Evolutionary conservation across 495 filamentous ascomycete species (phyloP), one percentile per base, ranked within the genome.

Genomic region (Penicillium herquei): DNA sequence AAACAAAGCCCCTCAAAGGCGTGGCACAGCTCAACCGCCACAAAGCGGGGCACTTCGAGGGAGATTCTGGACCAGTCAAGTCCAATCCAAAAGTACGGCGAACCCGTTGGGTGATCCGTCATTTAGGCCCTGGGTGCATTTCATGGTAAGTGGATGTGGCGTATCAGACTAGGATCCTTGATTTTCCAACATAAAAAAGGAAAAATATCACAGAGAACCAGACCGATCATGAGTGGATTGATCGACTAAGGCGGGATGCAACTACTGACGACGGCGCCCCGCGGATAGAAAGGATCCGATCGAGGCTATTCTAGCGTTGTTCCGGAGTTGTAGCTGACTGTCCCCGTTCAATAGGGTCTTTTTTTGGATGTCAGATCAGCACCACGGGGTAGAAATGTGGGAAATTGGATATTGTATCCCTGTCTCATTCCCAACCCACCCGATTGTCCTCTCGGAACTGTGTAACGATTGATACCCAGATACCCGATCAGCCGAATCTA

Each of bases 21-120:
- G 64, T 64, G 64, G 64, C 59, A 65, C 62, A 64, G 61, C 52
- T 18, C 46, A 65, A 65, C 62, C 63, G 64, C 64, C 62, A 67
- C 64, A 67, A 14, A 56, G 61, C 58, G 64, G 64, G 64, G 57
- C 47, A 12, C 14, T 14, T 44, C 39, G 18, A 48, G 57, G 53
- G 37, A 33, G 46, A 41, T 13, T 57, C 45, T 61, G 58, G 58
- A 57, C 61, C 57, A 57, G 53, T 60, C 53, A 58, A 37, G 8
- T 42, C 35, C 21, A 49, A 13, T 16, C 14, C 39, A 48, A 46
- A 43, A 63, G 54, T 56, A 41, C 37, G 39, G 31, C 42, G 49
- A 43, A 26, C 21, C 21, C 41, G 34, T 43, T 57, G 13, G 16
- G 44, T 52, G 55, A 58, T 64, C 49, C 53, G 54, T 61, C 61